phyloP scores from a whole-genome alignment of 2,329 filamentous ascomycete genomes.

The Arthrinium puccinioides region DNA sequence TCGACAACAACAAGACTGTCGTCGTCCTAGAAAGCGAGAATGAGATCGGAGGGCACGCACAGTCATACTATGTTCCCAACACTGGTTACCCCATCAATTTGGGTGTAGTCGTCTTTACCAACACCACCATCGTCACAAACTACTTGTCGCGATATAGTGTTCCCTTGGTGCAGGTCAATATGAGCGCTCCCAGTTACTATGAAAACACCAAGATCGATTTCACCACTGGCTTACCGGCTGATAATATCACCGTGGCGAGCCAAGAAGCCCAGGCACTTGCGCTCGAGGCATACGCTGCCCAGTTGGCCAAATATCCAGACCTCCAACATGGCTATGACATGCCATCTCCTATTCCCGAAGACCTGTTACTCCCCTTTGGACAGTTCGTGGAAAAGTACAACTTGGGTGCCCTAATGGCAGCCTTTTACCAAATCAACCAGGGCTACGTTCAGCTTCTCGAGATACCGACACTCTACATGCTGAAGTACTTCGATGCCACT shows the following conservation, averaged over 20 bases:
- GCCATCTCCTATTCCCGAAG: not conserved
- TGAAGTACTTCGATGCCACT: not conserved
- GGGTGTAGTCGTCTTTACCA: conserved; percentile 2
- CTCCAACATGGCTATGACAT: not conserved
- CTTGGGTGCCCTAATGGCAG: not conserved
- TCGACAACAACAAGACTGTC: conserved; percentile 1
- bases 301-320: conserved; percentile 1
- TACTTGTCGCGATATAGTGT: conserved; percentile 2
- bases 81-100: not conserved
- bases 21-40: conserved; percentile 1
- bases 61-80: conserved; percentile 3
- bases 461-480: not conserved
- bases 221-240: not conserved
- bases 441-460: not conserved
- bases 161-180: not conserved
- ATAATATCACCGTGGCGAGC: not conserved
- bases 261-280: not conserved
- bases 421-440: not conserved
- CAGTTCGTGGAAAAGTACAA: not conserved
- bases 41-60: conserved; percentile 3
- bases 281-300: not conserved
- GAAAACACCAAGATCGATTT: conserved; percentile 1
- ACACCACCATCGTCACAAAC: not conserved
- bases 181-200: not conserved
- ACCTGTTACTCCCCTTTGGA: not conserved